Base-by-base conservation (phyloP, 805 yeast species). In the Wickerhamiella spandovensis region DNA sequence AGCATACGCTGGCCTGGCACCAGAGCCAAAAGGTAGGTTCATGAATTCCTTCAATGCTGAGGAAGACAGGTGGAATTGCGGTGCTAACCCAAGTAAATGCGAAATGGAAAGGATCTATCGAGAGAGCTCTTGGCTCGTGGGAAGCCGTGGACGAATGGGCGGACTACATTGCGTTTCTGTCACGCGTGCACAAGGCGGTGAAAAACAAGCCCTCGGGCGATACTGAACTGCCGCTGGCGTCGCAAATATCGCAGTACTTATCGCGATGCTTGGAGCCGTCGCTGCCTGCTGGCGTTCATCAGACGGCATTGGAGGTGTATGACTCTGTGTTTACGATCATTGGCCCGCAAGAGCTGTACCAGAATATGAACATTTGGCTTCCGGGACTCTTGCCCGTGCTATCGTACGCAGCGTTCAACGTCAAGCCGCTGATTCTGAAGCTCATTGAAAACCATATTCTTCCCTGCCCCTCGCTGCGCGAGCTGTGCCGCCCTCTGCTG, bases 111-210 rank as follows among this genome's bases (percentile, higher is more conserved):
- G 54, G 60, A 20, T 79, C 74, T 51, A 74, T 90, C 12, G 90
- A 84, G 48, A 76, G 81, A 56, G 85, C 92, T 0, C 69, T 92
- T 21, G 73, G 76, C 6, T 72, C 77, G 18, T 90, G 90, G 68
- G 95, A 86, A 48, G 68, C 84, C 1, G 82, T 88, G 1, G 84
- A 80, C 30, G 98, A 92, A 69, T 92, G 99, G 99, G 97, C 98
- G 13, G 98, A 92, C 63, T 88, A 90, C 64, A 92, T 92, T 51
- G 82, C 97, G 21, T 89, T 86, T 63, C 70, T 94, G 44, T 80
- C 90, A 1, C 78, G 84, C 53, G 73, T 94, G 5, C 79, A 80
- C 52, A 85, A 87, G 62, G 81, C 94, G 0, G 65, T 89, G 41
- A 77, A 75, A 52, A 66, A 68, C 20, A 54, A 48, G 37, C 48